Evolutionary conservation across 257 asterid species (phyloP), one percentile per base, ranked within the genome.

Genomic region (Nicotiana knightiana): DNA sequence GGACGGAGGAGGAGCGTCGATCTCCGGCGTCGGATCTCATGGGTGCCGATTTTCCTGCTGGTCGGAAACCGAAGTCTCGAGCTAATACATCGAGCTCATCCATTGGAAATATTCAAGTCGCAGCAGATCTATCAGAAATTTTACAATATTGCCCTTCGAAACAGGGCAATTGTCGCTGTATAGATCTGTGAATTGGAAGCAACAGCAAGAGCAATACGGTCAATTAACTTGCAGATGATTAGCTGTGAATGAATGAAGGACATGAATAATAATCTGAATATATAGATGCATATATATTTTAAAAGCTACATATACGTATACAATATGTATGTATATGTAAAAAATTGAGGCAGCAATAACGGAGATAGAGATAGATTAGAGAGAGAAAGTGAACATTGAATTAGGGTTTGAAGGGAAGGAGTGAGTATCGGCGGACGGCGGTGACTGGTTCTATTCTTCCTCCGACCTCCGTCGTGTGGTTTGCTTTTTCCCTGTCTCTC

Each of bases 21-120:
- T 92, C 95, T 73, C 85, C 89, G 87, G 57, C 83, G 35, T 88
- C 87, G 77, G 98, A 89, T 91, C 97, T 91, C 99, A 94, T 94
- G 43, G 98, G 98, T 53, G 92, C 92, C 17, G 98, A 88, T 91
- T 96, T 94, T 24, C 97, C 97, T 30, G 91, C 94, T 4, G 93
- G 87, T 21, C 93, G 90, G 77, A 89, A 87, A 55, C 98, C 98
- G 81, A 85, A 91, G 73, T 90, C 93, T 8, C 97, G 89, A 28
- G 92, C 98, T 76, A 96, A 84, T 82, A 90, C 88, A 84, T 94
- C 97, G 79, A 94, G 91, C 83, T 96, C 98, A 77, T 96, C 99
- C 98, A 96, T 96, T 68, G 55, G 18, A 17, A 67, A 68, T 68
- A 68, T 39, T 11, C 26, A 1, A 8, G 26, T 21, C 3, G 21